phyloP scores from a whole-genome alignment of 1,284 basidiomycete species.

The Meira miltonrushii region DNA sequence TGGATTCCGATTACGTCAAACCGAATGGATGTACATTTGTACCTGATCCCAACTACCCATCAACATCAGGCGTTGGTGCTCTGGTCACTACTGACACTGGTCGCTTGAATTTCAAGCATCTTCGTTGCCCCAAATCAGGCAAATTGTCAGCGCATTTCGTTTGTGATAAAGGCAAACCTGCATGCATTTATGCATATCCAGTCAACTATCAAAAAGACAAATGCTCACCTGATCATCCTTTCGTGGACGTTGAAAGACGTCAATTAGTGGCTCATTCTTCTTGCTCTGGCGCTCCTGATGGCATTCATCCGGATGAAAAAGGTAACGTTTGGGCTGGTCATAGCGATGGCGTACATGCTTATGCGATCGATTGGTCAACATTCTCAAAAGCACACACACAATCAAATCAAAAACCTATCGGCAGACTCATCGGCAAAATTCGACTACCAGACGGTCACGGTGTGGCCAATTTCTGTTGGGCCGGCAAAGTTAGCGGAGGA shows the following conservation, averaged over 20 bases:
- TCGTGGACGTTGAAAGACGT: no score
- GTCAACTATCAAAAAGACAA: no score
- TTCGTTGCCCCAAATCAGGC: no score
- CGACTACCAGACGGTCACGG: constrained; percentile 21
- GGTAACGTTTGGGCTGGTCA: constrained; percentile 33
- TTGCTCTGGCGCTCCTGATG: constrained; percentile 24
- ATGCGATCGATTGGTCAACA: constrained; percentile 12
- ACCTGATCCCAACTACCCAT: constrained; percentile 17
- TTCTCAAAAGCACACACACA: no score
- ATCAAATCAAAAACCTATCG: neutral
- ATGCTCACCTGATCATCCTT: no score
- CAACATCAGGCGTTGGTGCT: constrained; percentile 14
- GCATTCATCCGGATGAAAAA: constrained; percentile 23
- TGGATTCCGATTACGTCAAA: constrained; percentile 25
- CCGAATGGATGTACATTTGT: constrained; percentile 33
- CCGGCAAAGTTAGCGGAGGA: constrained; percentile 11
- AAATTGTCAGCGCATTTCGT: no score
- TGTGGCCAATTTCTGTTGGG: constrained; percentile 36
- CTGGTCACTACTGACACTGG: constrained; percentile 28
- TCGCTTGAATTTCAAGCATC: constrained; percentile 18
- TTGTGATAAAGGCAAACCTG: no score
- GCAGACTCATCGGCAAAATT: constrained; percentile 29
- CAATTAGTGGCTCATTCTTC: neutral
- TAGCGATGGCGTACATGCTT: constrained; percentile 30
- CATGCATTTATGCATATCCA: no score